Percentiles rank a stretch among this genome's conserved stretches.
Evolutionary conservation across 2,329 filamentous ascomycete genomes (phyloP).

Genomic region (Alternaria alternata): DNA sequence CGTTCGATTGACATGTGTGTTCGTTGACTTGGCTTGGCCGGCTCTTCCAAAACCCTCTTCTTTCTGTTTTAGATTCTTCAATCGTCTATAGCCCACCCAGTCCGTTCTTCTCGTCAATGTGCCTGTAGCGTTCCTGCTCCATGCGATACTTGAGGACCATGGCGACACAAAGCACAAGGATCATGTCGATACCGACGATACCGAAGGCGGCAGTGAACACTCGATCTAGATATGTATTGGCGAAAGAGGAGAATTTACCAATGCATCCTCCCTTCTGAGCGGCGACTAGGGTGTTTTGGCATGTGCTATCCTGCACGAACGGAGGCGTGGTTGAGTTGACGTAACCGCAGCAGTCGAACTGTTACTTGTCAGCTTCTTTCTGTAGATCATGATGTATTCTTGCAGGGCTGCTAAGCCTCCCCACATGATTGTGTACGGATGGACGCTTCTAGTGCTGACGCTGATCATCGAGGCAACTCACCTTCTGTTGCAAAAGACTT

Average conservation of each 20-base stretch:
- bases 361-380: constrained; percentile 28
- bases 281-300: constrained; percentile 74
- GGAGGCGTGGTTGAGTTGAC: constrained; percentile 74
- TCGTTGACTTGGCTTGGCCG: constrained; percentile 2
- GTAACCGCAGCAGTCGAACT: constrained; percentile 86
- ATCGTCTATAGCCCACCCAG: constrained; percentile 35
- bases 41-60: constrained; percentile 30
- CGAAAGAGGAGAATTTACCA: constrained; percentile 70
- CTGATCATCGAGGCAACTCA: constrained; percentile 51
- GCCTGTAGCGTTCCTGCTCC: constrained; percentile 78
- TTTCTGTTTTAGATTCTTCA: neutral
- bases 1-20: constrained; percentile 25
- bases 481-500: constrained; percentile 73
- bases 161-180: constrained; percentile 74
- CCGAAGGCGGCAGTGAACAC: constrained; percentile 84
- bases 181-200: constrained; percentile 73
- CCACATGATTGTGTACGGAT: neutral
- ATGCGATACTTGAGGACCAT: constrained; percentile 83
- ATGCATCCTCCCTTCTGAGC: constrained; percentile 75
- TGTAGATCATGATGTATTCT: constrained; percentile 9
- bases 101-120: constrained; percentile 79
- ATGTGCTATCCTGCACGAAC: constrained; percentile 74
- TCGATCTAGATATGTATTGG: constrained; percentile 75
- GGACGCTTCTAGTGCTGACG: constrained; percentile 9
- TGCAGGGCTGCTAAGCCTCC: neutral